These are phyloP conservation scores for Blakeslea trispora DNA, from an alignment of 371 early-diverging fungal species.

Conservation along the genomic window DNA sequence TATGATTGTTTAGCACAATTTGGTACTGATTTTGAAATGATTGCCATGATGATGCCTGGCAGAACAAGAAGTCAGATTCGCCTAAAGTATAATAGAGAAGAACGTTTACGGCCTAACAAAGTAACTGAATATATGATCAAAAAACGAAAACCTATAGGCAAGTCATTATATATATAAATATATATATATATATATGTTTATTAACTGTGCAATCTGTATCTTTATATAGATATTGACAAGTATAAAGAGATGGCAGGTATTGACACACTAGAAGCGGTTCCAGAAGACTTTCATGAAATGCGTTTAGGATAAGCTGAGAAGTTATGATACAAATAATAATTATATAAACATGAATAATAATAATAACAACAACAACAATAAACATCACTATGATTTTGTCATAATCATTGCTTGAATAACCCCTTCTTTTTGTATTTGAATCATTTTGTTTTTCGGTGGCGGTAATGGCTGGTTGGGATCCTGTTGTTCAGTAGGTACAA, in stretches of 20 bases:
- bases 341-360: too few species aligned
- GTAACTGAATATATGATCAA: constrained; percentile 56
- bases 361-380: too few species aligned
- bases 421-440: constrained; percentile 25
- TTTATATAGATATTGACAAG: constrained; percentile 20
- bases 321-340: too few species aligned
- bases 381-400: background rate
- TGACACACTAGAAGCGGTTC: constrained; percentile 32
- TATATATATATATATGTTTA: background rate
- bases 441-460: constrained; percentile 15
- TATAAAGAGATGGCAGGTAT: constrained; percentile 27
- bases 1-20: constrained; percentile 69
- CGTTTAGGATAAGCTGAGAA: constrained; percentile 9
- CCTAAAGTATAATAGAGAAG: constrained; percentile 70
- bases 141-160: constrained; percentile 51
- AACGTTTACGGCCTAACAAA: constrained; percentile 50
- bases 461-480: constrained; percentile 17
- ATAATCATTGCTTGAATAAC: constrained; percentile 28
- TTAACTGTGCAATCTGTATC: background rate
- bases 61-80: constrained; percentile 65
- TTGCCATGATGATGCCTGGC: constrained; percentile 58
- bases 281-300: constrained; percentile 36
- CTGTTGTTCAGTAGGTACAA: constrained; percentile 17
- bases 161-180: background rate
- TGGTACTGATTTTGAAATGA: constrained; percentile 79